These are phyloP conservation scores for Didymella pomorum DNA, from an alignment of 2,329 filamentous ascomycete genomes.

Conservation along the genomic window DNA sequence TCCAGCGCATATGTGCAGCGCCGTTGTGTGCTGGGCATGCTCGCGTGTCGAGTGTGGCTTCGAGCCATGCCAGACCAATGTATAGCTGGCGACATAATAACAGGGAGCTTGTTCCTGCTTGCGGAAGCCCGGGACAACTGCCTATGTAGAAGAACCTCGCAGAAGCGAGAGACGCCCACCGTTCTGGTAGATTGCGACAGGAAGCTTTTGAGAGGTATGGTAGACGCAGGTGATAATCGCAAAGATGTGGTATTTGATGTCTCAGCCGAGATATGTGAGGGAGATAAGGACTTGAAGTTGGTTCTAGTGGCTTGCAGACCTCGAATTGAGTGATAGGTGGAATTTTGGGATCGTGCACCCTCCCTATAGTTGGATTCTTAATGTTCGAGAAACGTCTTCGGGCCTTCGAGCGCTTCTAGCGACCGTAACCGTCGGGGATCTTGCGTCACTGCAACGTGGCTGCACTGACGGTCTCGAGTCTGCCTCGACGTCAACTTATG, in stretches of 20 bases:
- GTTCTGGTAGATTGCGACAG: too few species aligned
- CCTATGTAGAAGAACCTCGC: background rate
- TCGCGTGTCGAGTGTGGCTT: background rate
- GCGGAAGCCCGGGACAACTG: background rate
- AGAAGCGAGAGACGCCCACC: background rate
- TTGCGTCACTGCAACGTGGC: background rate
- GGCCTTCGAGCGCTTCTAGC: background rate
- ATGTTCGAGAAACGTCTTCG: background rate
- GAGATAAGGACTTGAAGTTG: too few species aligned
- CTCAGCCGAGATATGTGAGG: too few species aligned
- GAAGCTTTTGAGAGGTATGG: too few species aligned
- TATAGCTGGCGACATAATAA: background rate
- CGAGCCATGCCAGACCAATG: too few species aligned
- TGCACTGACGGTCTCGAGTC: background rate
- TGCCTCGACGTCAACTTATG: background rate
- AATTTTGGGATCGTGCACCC: background rate
- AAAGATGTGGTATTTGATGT: too few species aligned
- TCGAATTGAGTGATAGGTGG: background rate
- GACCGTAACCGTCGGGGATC: background rate
- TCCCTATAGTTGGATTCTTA: background rate
- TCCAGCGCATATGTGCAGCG: background rate
- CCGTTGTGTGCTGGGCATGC: background rate
- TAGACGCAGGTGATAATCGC: too few species aligned
- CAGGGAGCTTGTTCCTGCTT: background rate
- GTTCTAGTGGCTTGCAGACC: background rate